Base-by-base conservation (phyloP, 805 yeast genomes). In the Barnettozyma botsteinii region DNA sequence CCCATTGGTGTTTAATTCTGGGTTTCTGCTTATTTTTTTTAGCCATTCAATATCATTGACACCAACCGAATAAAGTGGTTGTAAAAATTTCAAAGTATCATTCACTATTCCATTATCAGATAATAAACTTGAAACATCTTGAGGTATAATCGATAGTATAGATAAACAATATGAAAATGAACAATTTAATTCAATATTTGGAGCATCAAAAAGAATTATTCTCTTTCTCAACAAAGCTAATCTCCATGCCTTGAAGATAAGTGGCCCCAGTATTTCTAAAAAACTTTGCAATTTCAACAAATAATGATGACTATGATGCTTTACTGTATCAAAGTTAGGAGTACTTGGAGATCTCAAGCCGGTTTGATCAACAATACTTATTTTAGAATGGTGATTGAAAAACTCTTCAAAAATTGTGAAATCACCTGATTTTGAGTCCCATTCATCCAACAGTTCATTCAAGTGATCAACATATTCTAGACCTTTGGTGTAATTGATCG, bases 221-320 rank as follows among this genome's bases (percentile, higher is more conserved):
- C 76, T 62, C 42, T 76, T 71, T 15, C 93, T 62, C 25, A 81
- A 53, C 29, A 85, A 59, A 3, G 79, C 72, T 25, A 76, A 66
- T 58, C 79, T 82, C 78, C 81, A 85, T 5, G 81, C 56, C 29
- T 67, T 72, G 52, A 81, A 83, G 3, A 79, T 63, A 36, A 80
- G 61, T 1, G 93, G 89, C 0, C 94, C 89, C 37, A 79, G 60
- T 2, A 57, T 52, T 22, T 70, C 65, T 33, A 82, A 51, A 28
- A 79, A 59, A 11, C 63, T 57, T 1, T 73, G 66, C 15, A 78
- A 57, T n/a, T 64, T 57, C 23, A 70, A 60, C 14, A 73, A 59
- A 61, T 73, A 77, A 51, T 75, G 73, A 42, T 60, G 63, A 29
- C 53, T 53, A 21, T 47, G 35, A 36, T 41, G 33, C 39, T 46